Conservation (phyloP, 2,329 filamentous ascomycete genomes). For the Verruconis gallopava region DNA sequence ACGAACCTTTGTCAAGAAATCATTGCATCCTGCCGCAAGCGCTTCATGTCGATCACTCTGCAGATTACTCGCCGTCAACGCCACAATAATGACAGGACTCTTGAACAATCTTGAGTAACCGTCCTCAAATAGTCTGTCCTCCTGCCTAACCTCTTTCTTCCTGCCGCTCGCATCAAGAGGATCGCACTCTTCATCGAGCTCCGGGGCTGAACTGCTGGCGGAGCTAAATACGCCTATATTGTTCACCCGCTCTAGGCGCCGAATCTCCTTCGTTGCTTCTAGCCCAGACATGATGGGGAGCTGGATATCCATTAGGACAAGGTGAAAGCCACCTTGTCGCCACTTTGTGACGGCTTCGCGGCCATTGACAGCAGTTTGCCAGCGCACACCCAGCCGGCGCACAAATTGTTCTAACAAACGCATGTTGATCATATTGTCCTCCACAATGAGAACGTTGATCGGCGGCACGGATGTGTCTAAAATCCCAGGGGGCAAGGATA, state of each 20-base stretch:
- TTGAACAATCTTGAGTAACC: constrained; percentile 58
- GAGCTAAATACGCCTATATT: constrained; percentile 74
- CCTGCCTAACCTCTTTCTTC: constrained; percentile 37
- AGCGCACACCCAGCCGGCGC: constrained; percentile 87
- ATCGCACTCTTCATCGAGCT: constrained; percentile 15
- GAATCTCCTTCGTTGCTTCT: constrained; percentile 88
- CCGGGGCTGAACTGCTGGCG: constrained; percentile 21
- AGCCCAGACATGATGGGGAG: constrained; percentile 92
- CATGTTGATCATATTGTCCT: constrained; percentile 97
- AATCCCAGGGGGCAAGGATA: constrained; percentile 41
- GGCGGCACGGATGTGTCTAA: constrained; percentile 78
- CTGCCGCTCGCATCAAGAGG: too few relatives aligned
- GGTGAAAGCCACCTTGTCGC: constrained; percentile 81
- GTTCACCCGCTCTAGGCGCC: constrained; percentile 78
- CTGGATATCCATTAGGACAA: constrained; percentile 98
- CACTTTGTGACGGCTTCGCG: constrained; percentile 88
- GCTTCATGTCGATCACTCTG: constrained; percentile 94
- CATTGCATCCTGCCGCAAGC: constrained; percentile 88
- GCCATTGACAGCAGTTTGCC: constrained; percentile 95
- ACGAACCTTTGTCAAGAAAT: constrained; percentile 89
- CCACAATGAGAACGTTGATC: constrained; percentile 94
- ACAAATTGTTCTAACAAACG: constrained; percentile 90
- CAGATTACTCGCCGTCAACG: constrained; percentile 82
- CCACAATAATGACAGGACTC: constrained; percentile 94
- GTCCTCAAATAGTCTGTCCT: constrained; percentile 55